phyloP scores from a whole-genome alignment of 495 filamentous ascomycete genomes.

The Aspergillus heteromorphus region DNA sequence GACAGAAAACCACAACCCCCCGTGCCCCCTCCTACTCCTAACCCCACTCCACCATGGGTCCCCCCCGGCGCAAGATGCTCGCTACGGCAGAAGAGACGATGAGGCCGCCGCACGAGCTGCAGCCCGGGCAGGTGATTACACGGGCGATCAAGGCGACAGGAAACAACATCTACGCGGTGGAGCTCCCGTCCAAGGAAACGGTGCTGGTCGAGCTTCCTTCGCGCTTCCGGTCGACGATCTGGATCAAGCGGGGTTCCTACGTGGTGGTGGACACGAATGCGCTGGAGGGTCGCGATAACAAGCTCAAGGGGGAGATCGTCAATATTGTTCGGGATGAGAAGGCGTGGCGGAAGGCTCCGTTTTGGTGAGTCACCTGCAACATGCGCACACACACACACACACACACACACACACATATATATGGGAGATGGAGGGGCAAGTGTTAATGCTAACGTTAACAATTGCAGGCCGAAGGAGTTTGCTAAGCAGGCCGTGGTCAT shows the following conservation, averaged over 20 bases:
- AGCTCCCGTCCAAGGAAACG: conserved; percentile 50
- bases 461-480: conserved; percentile 73
- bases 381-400: no score
- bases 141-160: conserved; percentile 76
- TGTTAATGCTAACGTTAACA: no score
- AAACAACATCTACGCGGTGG: conserved; percentile 78
- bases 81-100: conserved; percentile 70
- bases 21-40: no score
- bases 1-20: no score
- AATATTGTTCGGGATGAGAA: conserved; percentile 91
- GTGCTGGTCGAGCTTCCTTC: conserved; percentile 70
- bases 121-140: conserved; percentile 61
- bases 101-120: conserved; percentile 65
- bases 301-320: conserved; percentile 81
- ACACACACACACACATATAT: no score
- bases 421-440: conserved; percentile 6
- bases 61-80: conserved; percentile 66
- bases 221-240: conserved; percentile 83
- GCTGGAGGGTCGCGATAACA: conserved; percentile 65
- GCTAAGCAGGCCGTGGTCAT: conserved; percentile 46
- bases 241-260: conserved; percentile 82
- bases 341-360: conserved; percentile 82
- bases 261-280: conserved; percentile 72
- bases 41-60: conserved; percentile 63
- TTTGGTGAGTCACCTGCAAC: conserved; percentile 61